These are phyloP conservation scores for Dichotomopilus funicola DNA, from an alignment of 2,329 filamentous ascomycete genomes.

Conservation along the genomic window DNA sequence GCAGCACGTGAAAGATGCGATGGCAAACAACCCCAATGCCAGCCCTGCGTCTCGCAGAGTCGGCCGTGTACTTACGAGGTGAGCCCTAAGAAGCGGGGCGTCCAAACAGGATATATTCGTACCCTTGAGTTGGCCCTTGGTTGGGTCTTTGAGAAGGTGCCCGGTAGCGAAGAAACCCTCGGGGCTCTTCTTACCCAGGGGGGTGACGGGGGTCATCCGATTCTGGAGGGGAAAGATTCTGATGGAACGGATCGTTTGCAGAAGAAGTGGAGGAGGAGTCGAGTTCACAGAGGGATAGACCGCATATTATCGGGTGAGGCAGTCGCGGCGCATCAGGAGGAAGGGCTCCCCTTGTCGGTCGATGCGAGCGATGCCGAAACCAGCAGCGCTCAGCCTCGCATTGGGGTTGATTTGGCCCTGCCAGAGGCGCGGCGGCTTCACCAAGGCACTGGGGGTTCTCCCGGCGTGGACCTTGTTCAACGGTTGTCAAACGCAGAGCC, in stretches of 20 bases:
- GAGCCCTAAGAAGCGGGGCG: constrained; percentile 67
- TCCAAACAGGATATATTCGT: constrained; percentile 74
- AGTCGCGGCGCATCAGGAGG: constrained; percentile 27
- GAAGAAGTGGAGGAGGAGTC: constrained; percentile 56
- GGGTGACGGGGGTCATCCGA: constrained; percentile 34
- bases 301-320: constrained; percentile 48
- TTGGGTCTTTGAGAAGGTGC: constrained; percentile 57
- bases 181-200: constrained; percentile 45
- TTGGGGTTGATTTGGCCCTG: background rate
- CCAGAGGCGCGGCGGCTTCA: background rate
- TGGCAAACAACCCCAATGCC: constrained; percentile 59
- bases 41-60: constrained; percentile 57
- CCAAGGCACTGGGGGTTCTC: too few species aligned
- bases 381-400: constrained; percentile 20
- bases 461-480: too few species aligned
- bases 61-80: constrained; percentile 65
- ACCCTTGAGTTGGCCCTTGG: constrained; percentile 64
- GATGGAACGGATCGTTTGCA: constrained; percentile 51
- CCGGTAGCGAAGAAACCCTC: constrained; percentile 53
- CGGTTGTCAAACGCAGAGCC: background rate
- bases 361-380: constrained; percentile 30
- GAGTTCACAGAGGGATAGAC: constrained; percentile 57
- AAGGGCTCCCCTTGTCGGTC: constrained; percentile 27
- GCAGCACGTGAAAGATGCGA: constrained; percentile 67
- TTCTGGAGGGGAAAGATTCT: constrained; percentile 47